Conservation (phyloP, 2,329 filamentous ascomycete genomes). For the Elsinoe arachidis region DNA sequence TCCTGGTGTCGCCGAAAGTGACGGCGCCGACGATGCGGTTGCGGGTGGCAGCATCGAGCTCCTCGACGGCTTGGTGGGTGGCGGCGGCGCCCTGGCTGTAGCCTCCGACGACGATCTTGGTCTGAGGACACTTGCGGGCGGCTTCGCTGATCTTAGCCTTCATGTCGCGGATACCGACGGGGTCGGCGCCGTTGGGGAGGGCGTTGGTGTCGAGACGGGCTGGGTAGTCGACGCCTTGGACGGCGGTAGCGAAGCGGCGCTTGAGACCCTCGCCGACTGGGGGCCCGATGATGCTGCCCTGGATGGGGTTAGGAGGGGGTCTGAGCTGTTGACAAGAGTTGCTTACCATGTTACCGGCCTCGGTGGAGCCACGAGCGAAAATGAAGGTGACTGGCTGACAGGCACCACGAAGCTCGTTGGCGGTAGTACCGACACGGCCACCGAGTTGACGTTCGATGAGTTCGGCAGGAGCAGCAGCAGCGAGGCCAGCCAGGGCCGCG, state of each 20-base stretch:
- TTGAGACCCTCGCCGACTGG: not conserved
- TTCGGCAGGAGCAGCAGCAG: conserved; percentile 7
- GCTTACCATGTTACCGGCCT: conserved; percentile 40
- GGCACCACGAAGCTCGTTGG: conserved; percentile 18
- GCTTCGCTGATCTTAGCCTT: conserved; percentile 6
- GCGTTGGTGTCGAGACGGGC: conserved; percentile 19
- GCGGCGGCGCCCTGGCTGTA: conserved; percentile 24
- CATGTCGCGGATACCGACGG: conserved; percentile 16
- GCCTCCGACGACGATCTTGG: conserved; percentile 23
- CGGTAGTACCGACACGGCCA: conserved; percentile 9
- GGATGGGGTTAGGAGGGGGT: not conserved
- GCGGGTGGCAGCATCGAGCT: conserved; percentile 16
- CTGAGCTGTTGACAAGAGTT: too few species aligned
- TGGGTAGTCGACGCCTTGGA: conserved; percentile 18
- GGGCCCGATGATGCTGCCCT: conserved; percentile 7
- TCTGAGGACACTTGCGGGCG: conserved; percentile 20
- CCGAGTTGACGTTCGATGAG: conserved; percentile 1
- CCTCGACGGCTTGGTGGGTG: conserved; percentile 19
- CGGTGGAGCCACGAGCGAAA: conserved; percentile 31
- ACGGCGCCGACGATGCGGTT: conserved; percentile 22
- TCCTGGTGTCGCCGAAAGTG: conserved; percentile 24
- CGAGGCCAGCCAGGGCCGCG: conserved; percentile 7
- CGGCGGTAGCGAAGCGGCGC: conserved; percentile 13
- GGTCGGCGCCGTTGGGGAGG: conserved; percentile 19
- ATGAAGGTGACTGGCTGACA: conserved; percentile 24